phyloP scores from a whole-genome alignment of 352 stramenopile genomes.

The Pythium coloratum region DNA sequence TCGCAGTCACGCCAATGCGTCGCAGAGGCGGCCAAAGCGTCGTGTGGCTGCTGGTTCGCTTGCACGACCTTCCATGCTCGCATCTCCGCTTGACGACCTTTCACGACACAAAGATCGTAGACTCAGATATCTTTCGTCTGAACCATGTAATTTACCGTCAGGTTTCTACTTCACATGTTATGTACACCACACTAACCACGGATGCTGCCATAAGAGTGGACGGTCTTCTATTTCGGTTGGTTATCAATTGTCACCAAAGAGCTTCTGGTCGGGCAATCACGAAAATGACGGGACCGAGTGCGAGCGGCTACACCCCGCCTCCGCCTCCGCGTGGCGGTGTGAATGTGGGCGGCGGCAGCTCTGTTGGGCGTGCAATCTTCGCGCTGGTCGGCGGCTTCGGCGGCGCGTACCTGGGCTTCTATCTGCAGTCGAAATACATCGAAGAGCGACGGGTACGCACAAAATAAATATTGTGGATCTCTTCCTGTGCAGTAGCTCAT shows the following conservation, averaged over 20 bases:
- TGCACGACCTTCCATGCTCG: not conserved
- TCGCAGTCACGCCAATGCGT: conserved; percentile 12
- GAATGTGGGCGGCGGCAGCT: conserved; percentile 76
- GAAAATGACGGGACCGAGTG: conserved; percentile 14
- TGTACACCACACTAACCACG: not conserved
- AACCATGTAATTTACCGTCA: conserved; percentile 3
- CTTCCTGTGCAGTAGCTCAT: not conserved
- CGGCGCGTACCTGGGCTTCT: conserved; percentile 79
- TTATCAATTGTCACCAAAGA: conserved; percentile 2
- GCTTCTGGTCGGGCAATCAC: conserved; percentile 1
- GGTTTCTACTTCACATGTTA: not conserved
- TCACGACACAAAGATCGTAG: conserved; percentile 18
- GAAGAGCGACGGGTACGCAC: conserved; percentile 64
- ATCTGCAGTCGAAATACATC: conserved; percentile 83
- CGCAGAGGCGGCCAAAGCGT: conserved; percentile 14
- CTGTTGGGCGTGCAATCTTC: conserved; percentile 63
- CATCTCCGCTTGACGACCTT: conserved; percentile 3
- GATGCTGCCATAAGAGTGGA: not conserved
- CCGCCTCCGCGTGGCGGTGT: conserved; percentile 36
- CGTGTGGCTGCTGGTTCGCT: not conserved
- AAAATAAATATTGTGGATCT: not conserved
- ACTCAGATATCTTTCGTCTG: conserved; percentile 10
- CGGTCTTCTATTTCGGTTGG: conserved; percentile 16
- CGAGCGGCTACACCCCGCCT: conserved; percentile 23
- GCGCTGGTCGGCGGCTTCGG: conserved; percentile 64